Conservation (phyloP, 257 asterid species). For the Orobanche coerulescens region DNA sequence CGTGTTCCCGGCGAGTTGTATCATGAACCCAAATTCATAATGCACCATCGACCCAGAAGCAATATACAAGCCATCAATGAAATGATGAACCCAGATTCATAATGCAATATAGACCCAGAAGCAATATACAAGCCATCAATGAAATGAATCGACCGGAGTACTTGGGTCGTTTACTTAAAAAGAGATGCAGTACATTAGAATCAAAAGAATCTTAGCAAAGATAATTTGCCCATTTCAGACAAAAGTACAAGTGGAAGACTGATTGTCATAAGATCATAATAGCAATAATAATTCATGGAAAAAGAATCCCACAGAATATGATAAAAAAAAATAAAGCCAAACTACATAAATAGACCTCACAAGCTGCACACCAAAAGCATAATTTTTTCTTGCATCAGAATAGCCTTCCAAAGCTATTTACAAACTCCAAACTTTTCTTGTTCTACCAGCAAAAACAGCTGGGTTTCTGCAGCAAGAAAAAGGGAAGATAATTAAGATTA, state of each 20-base stretch:
- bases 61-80: too few relatives aligned
- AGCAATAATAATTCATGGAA: background rate
- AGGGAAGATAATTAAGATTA: background rate
- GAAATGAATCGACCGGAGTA: too few relatives aligned
- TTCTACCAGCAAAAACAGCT: slow-evolving; percentile 39
- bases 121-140: too few relatives aligned
- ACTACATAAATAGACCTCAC: background rate
- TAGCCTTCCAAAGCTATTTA: slow-evolving; percentile 18
- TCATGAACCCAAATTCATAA: too few relatives aligned
- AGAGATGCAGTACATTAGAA: background rate
- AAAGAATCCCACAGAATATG: slow-evolving; percentile 6
- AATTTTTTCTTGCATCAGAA: slow-evolving; percentile 17
- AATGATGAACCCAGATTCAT: too few relatives aligned
- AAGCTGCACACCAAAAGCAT: slow-evolving; percentile 15
- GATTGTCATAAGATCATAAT: background rate
- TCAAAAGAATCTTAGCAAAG: slow-evolving; percentile 23
- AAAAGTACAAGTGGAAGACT: slow-evolving; percentile 14
- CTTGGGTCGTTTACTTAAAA: too few relatives aligned
- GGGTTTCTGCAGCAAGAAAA: slow-evolving; percentile 35
- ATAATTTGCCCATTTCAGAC: slow-evolving; percentile 9
- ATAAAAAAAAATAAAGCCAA: background rate
- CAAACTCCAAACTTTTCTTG: background rate
- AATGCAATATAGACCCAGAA: too few relatives aligned
- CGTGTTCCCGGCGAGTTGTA: too few relatives aligned
- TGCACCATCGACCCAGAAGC: too few relatives aligned